Base-by-base conservation (phyloP, 169 alveolate genomes). In the Babesia gibsoni region DNA sequence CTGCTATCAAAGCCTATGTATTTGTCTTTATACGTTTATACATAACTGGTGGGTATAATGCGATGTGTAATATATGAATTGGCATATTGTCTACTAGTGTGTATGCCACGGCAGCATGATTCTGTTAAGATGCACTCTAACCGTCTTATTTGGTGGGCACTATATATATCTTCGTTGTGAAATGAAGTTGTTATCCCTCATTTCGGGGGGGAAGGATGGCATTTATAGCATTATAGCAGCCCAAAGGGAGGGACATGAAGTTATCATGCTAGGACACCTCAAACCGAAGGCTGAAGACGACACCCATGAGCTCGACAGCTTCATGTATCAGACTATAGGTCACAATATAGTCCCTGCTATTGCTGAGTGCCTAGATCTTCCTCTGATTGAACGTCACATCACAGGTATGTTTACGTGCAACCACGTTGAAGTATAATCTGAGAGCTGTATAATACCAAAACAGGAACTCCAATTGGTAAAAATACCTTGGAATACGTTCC, bases 271-370 rank as follows among this genome's bases (percentile, higher is more conserved):
- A 36, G 84, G 84, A 14, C 84, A 74, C 67, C 50, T 74, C 23
- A 35, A 46, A 6, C 84, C 84, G 9, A 52, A 48, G 39, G 20
- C 42, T 23, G 57, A 53, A 8, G 68, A 56, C 14, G 37, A 70
- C 27, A 54, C 54, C 27, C 67, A 65, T 33, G 98, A 95, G 88
- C 48, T 89, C 29, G 98, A 95, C 83, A 91, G 97, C 63, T 96
- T 83, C 77, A 96, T 95, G 99, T 96, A 91, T 85, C 98, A 98
- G 89, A 95, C 98, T 50, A 97, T 96, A 9, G 99, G 99, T 0
- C 91, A 95, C 32, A 96, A 91, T 63, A 73, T 94, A 52, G 87
- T 94, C 25, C 94, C 93, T 20, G 89, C 94, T n/a, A 93, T 98
- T 35, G 97, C 99, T 0, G 91, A 94, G 83, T 94, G 98, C 53